Evolutionary conservation across 164 flowering plant genomes (phyloP).

Genomic region (Nelumbo lutea): DNA sequence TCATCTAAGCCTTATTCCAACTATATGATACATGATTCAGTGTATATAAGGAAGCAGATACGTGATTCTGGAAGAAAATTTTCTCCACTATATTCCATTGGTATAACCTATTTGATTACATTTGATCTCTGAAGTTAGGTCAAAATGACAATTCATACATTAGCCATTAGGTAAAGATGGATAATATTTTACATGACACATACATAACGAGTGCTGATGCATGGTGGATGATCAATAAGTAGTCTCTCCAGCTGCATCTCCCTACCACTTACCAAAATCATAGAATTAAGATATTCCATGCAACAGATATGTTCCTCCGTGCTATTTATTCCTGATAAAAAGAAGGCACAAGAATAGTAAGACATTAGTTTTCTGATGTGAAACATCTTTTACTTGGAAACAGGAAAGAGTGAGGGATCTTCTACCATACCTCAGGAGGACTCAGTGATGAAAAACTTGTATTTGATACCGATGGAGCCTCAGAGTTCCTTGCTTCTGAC

Average conservation of each 20-base stretch:
- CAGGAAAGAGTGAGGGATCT: neutral
- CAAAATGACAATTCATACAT: neutral
- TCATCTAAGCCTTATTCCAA: too few relatives aligned
- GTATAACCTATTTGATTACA: neutral
- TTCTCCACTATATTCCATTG: neutral
- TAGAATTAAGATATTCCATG: neutral
- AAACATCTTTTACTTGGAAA: neutral
- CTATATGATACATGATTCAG: too few relatives aligned
- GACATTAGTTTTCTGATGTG: neutral
- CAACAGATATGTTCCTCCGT: neutral
- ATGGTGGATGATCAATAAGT: neutral
- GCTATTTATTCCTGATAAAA: constrained; percentile 6
- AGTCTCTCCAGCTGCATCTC: constrained; percentile 1
- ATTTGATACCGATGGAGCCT: constrained; percentile 26
- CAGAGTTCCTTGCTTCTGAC: constrained; percentile 54
- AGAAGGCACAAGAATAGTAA: neutral
- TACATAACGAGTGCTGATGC: constrained; percentile 1
- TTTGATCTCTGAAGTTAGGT: neutral
- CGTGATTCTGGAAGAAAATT: neutral
- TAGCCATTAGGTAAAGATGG: neutral
- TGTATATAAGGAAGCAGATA: too few relatives aligned
- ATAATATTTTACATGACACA: neutral
- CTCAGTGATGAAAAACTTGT: constrained; percentile 14
- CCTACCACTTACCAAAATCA: neutral
- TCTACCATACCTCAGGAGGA: constrained; percentile 23